Conservation (phyloP, 768 basidiomycete genomes). For the Naematelia aurantialba region DNA sequence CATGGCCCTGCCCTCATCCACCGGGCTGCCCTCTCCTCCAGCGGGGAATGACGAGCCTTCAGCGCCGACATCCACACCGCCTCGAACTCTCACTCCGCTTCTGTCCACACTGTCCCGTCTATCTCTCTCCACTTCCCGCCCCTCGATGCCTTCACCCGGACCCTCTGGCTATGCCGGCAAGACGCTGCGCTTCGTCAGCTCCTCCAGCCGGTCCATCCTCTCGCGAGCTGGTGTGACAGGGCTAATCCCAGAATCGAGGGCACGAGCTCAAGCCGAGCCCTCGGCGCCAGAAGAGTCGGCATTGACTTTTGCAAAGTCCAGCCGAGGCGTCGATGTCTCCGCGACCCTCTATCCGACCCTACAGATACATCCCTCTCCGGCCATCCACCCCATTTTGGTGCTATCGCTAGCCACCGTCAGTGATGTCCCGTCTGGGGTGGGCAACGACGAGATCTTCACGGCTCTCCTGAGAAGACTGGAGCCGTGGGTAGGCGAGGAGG, state of each 20-base stretch:
- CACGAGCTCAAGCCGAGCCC: neutral
- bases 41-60: no score
- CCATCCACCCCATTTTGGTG: conserved; percentile 7
- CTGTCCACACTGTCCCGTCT: conserved; percentile 17
- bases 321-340: neutral
- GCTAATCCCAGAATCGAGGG: neutral
- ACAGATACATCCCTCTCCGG: conserved; percentile 10
- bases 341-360: neutral
- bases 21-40: neutral
- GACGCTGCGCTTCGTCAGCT: conserved; percentile 9
- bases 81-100: conserved; percentile 3
- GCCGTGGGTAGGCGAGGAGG: conserved; percentile 34
- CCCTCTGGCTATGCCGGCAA: conserved; percentile 4
- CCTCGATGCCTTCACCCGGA: conserved; percentile 7
- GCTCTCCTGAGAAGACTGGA: conserved; percentile 22
- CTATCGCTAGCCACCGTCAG: conserved; percentile 16
- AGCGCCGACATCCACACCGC: neutral
- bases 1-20: neutral
- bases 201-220: neutral
- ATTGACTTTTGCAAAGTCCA: neutral
- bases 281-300: neutral
- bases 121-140: conserved; percentile 17
- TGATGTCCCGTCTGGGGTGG: conserved; percentile 8
- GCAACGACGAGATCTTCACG: conserved; percentile 10
- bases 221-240: neutral